Percentiles rank a stretch among this genome's conserved stretches.
These are phyloP conservation scores for Mediolabrus comicus DNA, from an alignment of 108 stramenopile species.

Conservation along the genomic window DNA sequence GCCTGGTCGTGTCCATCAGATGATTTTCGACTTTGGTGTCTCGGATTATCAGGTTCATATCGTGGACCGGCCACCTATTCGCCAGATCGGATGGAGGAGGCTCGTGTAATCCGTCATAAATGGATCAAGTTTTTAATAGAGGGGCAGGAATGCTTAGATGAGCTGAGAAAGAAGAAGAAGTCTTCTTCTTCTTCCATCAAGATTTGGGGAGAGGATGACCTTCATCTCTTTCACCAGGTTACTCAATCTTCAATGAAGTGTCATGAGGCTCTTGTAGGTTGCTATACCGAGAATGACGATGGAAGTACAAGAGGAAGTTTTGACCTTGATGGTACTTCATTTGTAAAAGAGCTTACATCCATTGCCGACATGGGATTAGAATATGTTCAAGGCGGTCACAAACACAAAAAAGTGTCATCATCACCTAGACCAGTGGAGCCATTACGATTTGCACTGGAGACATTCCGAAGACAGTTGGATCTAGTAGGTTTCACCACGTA, in stretches of 20 bases:
- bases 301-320: constrained; percentile 19
- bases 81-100: constrained; percentile 56
- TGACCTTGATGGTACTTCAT: constrained; percentile 71
- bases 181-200: constrained; percentile 10
- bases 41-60: constrained; percentile 78
- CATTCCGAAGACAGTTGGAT: constrained; percentile 47
- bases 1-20: constrained; percentile 62
- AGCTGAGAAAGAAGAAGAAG: too few species aligned
- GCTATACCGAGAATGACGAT: neutral
- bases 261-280: constrained; percentile 29
- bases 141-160: constrained; percentile 58
- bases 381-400: constrained; percentile 27
- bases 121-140: constrained; percentile 65
- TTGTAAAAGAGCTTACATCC: constrained; percentile 48
- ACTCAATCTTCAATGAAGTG: constrained; percentile 19
- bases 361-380: constrained; percentile 50
- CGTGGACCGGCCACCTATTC: constrained; percentile 77
- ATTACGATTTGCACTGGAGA: constrained; percentile 38
- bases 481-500: constrained; percentile 70
- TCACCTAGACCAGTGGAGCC: constrained; percentile 44
- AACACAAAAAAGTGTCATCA: neutral
- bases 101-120: constrained; percentile 54
- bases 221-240: constrained; percentile 35
- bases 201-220: constrained; percentile 53
- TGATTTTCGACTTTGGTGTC: constrained; percentile 89